Conservation (phyloP, 192 early-diverging fungal genomes). For the Funneliformis geosporum region DNA sequence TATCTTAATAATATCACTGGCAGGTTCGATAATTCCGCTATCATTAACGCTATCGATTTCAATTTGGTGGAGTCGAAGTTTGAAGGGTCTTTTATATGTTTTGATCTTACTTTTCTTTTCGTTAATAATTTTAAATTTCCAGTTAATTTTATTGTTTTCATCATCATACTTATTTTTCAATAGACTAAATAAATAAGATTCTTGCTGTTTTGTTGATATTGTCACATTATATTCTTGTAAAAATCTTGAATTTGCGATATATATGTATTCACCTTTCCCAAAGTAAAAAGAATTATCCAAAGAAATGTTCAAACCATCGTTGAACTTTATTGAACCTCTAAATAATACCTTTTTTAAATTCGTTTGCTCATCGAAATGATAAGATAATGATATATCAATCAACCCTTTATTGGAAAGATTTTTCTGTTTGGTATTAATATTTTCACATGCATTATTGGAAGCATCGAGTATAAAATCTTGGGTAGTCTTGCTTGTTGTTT, state of each 20-base stretch:
- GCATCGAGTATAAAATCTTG: background rate
- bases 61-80: background rate
- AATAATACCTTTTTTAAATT: background rate
- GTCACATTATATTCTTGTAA: background rate
- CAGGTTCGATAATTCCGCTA: background rate
- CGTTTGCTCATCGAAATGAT: background rate
- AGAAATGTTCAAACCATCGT: background rate
- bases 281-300: background rate
- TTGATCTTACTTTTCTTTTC: background rate
- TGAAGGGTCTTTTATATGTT: background rate
- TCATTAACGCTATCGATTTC: background rate
- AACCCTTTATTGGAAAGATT: background rate
- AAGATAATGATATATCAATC: background rate
- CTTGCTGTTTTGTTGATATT: background rate
- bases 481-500: background rate
- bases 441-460: background rate
- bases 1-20: background rate
- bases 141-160: background rate
- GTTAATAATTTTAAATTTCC: background rate
- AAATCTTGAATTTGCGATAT: background rate
- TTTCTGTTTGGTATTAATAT: background rate
- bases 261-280: background rate
- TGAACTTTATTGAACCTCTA: background rate
- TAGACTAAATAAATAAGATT: background rate
- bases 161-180: background rate